Percentiles rank a stretch among this genome's conserved stretches.
Conservation (phyloP, 2,329 filamentous ascomycete species). For the Fusarium acutatum region DNA sequence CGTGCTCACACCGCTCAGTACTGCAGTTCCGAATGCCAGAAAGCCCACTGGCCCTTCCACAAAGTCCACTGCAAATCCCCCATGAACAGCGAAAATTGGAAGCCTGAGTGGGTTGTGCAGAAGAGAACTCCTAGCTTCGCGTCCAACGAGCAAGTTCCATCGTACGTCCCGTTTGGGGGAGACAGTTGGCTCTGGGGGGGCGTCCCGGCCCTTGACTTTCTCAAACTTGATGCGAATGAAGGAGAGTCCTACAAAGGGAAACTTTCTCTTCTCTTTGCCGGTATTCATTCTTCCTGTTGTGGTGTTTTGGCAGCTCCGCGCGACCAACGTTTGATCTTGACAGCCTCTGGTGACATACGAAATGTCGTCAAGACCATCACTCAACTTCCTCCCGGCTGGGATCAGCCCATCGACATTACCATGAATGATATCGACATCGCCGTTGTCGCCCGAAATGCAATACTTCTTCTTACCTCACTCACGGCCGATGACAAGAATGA, state of each 20-base stretch:
- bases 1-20: background rate
- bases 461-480: background rate
- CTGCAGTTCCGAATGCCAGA: conserved; percentile 6
- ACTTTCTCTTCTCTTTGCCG: background rate
- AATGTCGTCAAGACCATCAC: background rate
- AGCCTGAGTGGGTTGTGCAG: background rate
- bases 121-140: too few species aligned
- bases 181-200: too few species aligned
- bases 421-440: too few species aligned
- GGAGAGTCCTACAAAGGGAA: background rate
- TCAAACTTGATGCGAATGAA: background rate
- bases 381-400: background rate
- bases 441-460: background rate
- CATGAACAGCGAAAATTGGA: background rate
- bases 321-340: too few species aligned
- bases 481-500: rapidly evolving
- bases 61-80: background rate
- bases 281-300: background rate
- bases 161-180: too few species aligned
- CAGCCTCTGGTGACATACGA: background rate
- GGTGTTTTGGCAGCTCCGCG: too few species aligned
- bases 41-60: background rate
- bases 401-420: background rate
- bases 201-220: background rate
- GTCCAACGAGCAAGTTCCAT: too few species aligned